These are phyloP conservation scores for Nematodospora anomalae DNA, from an alignment of 1,139 yeast species.

Conservation along the genomic window DNA sequence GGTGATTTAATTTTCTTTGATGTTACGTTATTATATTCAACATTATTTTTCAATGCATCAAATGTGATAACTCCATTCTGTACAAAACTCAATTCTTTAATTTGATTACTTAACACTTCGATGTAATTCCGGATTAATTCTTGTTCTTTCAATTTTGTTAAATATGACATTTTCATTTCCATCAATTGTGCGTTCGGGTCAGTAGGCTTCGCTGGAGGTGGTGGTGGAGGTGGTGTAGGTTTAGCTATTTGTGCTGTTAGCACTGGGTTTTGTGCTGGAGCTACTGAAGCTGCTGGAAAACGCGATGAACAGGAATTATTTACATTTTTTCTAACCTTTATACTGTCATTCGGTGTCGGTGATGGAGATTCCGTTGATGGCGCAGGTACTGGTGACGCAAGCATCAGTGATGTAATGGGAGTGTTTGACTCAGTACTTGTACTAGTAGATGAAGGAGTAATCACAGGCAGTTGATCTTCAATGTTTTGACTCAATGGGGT, in stretches of 20 bases:
- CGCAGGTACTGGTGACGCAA: not conserved
- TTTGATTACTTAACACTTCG: slow-evolving; percentile 46
- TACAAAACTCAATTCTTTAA: slow-evolving; percentile 46
- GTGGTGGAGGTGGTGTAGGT: slow-evolving; percentile 11
- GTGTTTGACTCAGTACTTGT: not conserved
- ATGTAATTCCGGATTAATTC: slow-evolving; percentile 46
- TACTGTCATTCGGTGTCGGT: not conserved
- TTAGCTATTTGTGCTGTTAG: slow-evolving; percentile 1
- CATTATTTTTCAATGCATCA: slow-evolving; percentile 35
- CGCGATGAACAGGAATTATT: not conserved
- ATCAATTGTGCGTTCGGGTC: slow-evolving; percentile 22
- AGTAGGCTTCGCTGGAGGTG: slow-evolving; percentile 14
- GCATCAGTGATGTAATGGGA: not conserved
- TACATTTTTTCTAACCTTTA: not conserved
- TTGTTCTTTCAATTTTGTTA: slow-evolving; percentile 45
- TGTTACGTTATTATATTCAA: slow-evolving; percentile 6
- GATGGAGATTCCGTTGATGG: slow-evolving; percentile 3
- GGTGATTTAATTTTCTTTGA: slow-evolving; percentile 9
- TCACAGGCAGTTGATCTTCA: not conserved
- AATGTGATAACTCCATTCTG: slow-evolving; percentile 49
- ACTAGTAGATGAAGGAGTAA: not conserved
- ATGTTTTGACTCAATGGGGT: not conserved
- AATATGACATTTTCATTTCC: slow-evolving; percentile 33
- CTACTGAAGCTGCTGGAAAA: not conserved
- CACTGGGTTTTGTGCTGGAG: not conserved